Evolutionary conservation across 1,139 yeast genomes (phyloP).

Genomic region (Geotrichum phurueaensis): DNA sequence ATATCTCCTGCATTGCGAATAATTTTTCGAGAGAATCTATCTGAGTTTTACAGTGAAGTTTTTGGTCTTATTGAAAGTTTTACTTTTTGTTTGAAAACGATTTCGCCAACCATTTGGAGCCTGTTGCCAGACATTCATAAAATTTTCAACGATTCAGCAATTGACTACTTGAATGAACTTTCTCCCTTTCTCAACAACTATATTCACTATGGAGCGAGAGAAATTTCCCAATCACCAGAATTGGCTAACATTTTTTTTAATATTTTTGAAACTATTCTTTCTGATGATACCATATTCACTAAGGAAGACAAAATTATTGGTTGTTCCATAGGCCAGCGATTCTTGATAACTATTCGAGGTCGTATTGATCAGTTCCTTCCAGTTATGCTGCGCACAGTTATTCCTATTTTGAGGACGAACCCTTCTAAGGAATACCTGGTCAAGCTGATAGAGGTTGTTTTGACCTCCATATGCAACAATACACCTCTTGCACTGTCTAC

Average conservation of each 20-base stretch:
- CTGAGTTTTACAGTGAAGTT: conserved; percentile 76
- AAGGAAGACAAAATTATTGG: conserved; percentile 47
- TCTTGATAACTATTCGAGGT: conserved; percentile 44
- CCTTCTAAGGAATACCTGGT: conserved; percentile 44
- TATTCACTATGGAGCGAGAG: conserved; percentile 62
- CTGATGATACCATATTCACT: conserved; percentile 41
- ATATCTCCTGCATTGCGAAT: conserved; percentile 66
- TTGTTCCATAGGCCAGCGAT: conserved; percentile 50
- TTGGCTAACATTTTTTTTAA: conserved; percentile 26
- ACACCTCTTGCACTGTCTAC: conserved; percentile 48
- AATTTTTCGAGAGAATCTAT: conserved; percentile 58
- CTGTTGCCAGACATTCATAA: conserved; percentile 52
- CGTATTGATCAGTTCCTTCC: conserved; percentile 41
- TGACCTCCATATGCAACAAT: conserved; percentile 60
- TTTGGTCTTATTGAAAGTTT: conserved; percentile 84
- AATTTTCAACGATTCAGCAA: conserved; percentile 47
- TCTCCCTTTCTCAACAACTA: conserved; percentile 71
- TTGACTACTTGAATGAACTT: conserved; percentile 69
- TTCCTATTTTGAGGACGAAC: conserved; percentile 24
- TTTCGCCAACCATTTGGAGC: conserved; percentile 74
- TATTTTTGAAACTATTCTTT: conserved; percentile 36
- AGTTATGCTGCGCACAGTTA: conserved; percentile 37
- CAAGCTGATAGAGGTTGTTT: conserved; percentile 55
- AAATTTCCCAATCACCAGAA: conserved; percentile 38
- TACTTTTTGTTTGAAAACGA: conserved; percentile 62